phyloP scores from a whole-genome alignment of 257 asterid genomes.

The Penstemon barbatus region DNA sequence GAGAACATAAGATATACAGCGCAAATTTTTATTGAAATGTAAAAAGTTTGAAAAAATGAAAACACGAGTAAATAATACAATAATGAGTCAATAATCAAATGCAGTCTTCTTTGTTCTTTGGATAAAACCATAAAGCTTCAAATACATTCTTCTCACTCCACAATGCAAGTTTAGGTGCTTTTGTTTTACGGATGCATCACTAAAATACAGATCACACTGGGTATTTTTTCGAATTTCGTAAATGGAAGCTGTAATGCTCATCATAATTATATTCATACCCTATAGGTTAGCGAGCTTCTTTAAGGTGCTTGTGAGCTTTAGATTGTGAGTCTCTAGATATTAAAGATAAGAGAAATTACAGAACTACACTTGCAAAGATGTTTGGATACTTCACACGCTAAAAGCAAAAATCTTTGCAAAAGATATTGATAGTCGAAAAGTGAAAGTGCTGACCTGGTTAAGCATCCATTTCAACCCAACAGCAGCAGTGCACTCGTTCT shows the following conservation, averaged over 20 bases:
- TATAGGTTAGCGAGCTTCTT: constrained; percentile 14
- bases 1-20: background rate
- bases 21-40: background rate
- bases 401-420: constrained; percentile 9
- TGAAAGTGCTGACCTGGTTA: constrained; percentile 61
- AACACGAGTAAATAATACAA: background rate
- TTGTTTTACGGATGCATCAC: background rate
- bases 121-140: background rate
- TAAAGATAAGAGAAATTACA: constrained; percentile 6
- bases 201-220: background rate
- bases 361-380: background rate
- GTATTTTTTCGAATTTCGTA: background rate
- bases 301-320: background rate
- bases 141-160: background rate
- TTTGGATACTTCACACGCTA: background rate
- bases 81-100: background rate
- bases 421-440: background rate
- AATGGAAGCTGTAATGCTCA: constrained; percentile 15
- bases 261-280: constrained; percentile 19
- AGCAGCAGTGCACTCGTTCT: constrained; percentile 97
- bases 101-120: background rate
- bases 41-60: background rate
- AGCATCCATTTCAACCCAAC: constrained; percentile 99
- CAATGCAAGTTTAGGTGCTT: background rate
- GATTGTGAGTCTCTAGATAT: background rate